These are phyloP conservation scores for Lipomyces orientalis DNA, from an alignment of 805 yeast species.

Conservation along the genomic window DNA sequence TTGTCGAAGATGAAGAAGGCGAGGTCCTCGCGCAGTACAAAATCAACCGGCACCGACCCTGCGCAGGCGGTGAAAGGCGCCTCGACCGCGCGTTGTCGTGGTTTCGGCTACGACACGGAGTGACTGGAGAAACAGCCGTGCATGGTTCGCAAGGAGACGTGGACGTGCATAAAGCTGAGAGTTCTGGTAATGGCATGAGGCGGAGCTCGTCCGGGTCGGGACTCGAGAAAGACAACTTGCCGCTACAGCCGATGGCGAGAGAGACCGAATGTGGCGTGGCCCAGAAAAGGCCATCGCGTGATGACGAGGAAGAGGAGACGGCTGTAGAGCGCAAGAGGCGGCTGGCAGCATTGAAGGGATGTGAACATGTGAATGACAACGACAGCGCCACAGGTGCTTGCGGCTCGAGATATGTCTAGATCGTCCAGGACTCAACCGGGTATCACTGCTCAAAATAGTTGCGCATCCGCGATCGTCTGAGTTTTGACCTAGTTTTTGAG, in stretches of 20 bases:
- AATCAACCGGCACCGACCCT: slow-evolving; percentile 60
- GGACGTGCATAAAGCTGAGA: no score
- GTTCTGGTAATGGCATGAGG: no score
- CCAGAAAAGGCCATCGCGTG: slow-evolving; percentile 26
- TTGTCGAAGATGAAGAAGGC: slow-evolving; percentile 90
- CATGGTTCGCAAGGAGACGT: no score
- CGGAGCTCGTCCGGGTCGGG: no score
- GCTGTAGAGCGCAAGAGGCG: slow-evolving; percentile 34
- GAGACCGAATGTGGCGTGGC: slow-evolving; percentile 30
- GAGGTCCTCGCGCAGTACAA: slow-evolving; percentile 84
- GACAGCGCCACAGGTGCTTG: slow-evolving; percentile 1
- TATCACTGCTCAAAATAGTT: no score
- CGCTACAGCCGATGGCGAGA: no score
- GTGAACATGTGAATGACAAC: slow-evolving; percentile 40
- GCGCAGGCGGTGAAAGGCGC: slow-evolving; percentile 14
- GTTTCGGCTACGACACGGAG: slow-evolving; percentile 54
- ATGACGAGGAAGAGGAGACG: slow-evolving; percentile 39
- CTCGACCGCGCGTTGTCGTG: slow-evolving; percentile 57
- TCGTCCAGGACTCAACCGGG: no score
- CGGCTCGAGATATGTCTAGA: no score
- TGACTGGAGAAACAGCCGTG: no score
- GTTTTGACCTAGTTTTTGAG: no score
- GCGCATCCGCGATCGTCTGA: no score
- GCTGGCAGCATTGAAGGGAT: slow-evolving; percentile 38
- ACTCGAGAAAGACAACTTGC: no score